Conservation (phyloP, 176 grass and related monocot species). For the Leersia perrieri region DNA sequence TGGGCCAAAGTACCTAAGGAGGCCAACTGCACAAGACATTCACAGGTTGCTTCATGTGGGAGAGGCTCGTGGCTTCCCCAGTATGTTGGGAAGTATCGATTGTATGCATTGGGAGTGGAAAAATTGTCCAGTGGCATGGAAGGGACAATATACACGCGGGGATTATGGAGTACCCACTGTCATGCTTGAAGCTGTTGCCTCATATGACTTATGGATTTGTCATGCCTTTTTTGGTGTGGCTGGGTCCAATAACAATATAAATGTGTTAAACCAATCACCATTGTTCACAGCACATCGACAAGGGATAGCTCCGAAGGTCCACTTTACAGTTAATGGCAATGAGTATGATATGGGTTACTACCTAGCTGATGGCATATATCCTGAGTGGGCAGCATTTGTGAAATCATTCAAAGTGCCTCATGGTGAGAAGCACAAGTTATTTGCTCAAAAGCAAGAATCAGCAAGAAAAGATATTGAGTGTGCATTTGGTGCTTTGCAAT, state of each 20-base stretch:
- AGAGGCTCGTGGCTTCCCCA: neutral
- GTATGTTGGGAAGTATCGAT: neutral
- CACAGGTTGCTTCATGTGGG: neutral
- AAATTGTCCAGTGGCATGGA: neutral
- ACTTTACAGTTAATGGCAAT: neutral
- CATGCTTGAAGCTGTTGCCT: slow-evolving; percentile 4
- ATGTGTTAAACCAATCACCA: too few species aligned
- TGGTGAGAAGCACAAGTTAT: neutral
- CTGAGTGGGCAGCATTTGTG: neutral
- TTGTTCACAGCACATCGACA: neutral
- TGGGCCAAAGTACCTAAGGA: neutral
- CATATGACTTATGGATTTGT: neutral
- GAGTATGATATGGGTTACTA: neutral
- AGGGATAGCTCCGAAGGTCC: neutral
- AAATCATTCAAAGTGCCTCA: neutral
- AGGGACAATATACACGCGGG: neutral
- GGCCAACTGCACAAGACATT: neutral
- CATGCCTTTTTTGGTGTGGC: too few species aligned
- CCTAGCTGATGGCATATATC: neutral
- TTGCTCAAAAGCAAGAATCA: neutral
- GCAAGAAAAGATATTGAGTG: slow-evolving; percentile 8
- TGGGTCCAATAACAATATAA: too few species aligned
- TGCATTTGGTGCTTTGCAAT: neutral
- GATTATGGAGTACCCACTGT: neutral
- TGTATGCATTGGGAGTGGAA: neutral